A percentile compares a stretch with the other conserved stretches of the same genome.
phyloP scores from a whole-genome alignment of 2,329 filamentous ascomycete species.

The Epichloe hybrida region DNA sequence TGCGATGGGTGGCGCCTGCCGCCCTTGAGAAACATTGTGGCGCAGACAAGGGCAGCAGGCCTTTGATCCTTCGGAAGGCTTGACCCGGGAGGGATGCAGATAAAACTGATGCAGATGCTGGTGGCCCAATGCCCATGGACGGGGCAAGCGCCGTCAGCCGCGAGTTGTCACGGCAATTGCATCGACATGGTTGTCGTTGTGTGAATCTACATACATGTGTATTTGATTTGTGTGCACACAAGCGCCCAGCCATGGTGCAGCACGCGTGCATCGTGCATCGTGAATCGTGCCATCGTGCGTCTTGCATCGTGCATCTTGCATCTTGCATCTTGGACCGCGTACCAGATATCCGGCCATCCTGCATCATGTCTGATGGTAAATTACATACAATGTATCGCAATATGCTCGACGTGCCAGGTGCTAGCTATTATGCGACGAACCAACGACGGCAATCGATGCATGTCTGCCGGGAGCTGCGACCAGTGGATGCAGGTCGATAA shows the following conservation, averaged over 20 bases:
- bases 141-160: neutral
- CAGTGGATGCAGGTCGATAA: neutral
- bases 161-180: neutral
- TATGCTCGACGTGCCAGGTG: neutral
- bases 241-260: too few relatives aligned
- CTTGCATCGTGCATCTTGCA: too few relatives aligned
- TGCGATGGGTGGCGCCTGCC: slow-evolving; percentile 4
- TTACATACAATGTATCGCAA: too few relatives aligned
- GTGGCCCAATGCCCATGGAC: neutral
- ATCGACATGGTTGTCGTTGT: neutral
- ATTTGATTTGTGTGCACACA: too few relatives aligned
- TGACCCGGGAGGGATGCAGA: neutral
- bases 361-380: neutral
- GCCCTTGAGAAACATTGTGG: slow-evolving; percentile 4
- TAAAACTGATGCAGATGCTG: neutral
- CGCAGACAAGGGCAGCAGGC: neutral
- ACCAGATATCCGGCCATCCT: neutral
- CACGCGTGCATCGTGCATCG: neutral
- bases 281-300: neutral
- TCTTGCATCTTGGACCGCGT: neutral
- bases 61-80: neutral
- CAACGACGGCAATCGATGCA: neutral
- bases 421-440: neutral
- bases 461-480: neutral
- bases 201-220: too few relatives aligned